Percentiles rank a stretch among this genome's conserved stretches.
Conservation (phyloP, 2,329 filamentous ascomycete species). For the Xylaria sp. region DNA sequence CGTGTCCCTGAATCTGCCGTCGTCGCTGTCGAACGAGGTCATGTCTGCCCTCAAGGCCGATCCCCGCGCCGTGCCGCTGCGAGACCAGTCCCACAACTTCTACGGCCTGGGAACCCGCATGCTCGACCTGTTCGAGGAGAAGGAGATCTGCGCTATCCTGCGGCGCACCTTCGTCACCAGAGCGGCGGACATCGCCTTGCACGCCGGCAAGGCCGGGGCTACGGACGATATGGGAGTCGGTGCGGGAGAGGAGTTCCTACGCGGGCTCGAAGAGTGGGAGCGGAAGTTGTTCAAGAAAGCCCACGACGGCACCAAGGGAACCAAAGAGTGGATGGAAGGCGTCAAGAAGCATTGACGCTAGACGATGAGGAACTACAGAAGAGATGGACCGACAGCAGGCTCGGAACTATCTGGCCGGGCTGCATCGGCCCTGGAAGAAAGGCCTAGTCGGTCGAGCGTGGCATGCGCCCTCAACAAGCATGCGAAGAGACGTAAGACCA, state of each 20-base stretch:
- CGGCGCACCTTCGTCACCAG: constrained; percentile 80
- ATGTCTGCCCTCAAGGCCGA: constrained; percentile 91
- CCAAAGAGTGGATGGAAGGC: constrained; percentile 73
- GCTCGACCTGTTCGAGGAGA: constrained; percentile 87
- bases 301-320: constrained; percentile 74
- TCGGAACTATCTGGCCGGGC: too few species aligned
- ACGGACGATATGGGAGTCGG: constrained; percentile 63
- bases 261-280: constrained; percentile 90
- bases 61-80: constrained; percentile 81
- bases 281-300: constrained; percentile 74
- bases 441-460: too few species aligned
- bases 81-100: constrained; percentile 84
- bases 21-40: constrained; percentile 77
- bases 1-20: constrained; percentile 80
- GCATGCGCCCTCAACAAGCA: too few species aligned
- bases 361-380: too few species aligned
- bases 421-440: too few species aligned
- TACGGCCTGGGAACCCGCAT: constrained; percentile 86
- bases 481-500: too few species aligned
- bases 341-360: constrained; percentile 50
- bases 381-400: too few species aligned
- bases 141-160: constrained; percentile 74
- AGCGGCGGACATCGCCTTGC: constrained; percentile 82
- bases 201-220: constrained; percentile 83
- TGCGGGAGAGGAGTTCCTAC: constrained; percentile 75